Percentiles rank a stretch among this genome's conserved stretches.
Conservation (phyloP, 805 yeast genomes). For the Teunomyces cretensis region DNA sequence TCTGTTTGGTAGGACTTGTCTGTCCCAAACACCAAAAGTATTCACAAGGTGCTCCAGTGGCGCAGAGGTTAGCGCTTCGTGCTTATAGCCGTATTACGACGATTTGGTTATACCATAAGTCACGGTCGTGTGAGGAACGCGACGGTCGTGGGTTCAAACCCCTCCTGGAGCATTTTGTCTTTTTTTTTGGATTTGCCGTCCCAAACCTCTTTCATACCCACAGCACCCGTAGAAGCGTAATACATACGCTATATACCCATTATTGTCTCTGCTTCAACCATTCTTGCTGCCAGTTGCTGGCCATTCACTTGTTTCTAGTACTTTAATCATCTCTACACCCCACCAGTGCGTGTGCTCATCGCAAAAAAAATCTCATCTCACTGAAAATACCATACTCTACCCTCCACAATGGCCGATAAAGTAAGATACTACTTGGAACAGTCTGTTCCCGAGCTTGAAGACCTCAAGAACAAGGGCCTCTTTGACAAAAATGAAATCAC, state of each 20-base stretch:
- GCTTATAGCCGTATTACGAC: slow-evolving; percentile 48
- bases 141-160: slow-evolving; percentile 57
- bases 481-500: slow-evolving; percentile 82
- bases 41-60: slow-evolving; percentile 40
- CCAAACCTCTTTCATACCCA: no score
- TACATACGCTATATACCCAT: no score
- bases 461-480: slow-evolving; percentile 73
- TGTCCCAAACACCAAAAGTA: not conserved
- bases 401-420: slow-evolving; percentile 36
- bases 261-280: no score
- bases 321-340: not conserved
- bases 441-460: slow-evolving; percentile 90
- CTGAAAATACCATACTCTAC: not conserved
- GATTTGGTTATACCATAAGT: slow-evolving; percentile 45
- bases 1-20: not conserved
- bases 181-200: slow-evolving; percentile 21
- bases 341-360: slow-evolving; percentile 1
- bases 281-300: no score
- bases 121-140: slow-evolving; percentile 58
- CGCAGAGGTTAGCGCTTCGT: slow-evolving; percentile 58
- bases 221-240: no score
- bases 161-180: slow-evolving; percentile 50
- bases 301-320: no score
- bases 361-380: slow-evolving; percentile 3
- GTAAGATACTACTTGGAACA: slow-evolving; percentile 57